Base-by-base conservation (phyloP, 2,329 filamentous ascomycete genomes). In the Monosporascus sp. region DNA sequence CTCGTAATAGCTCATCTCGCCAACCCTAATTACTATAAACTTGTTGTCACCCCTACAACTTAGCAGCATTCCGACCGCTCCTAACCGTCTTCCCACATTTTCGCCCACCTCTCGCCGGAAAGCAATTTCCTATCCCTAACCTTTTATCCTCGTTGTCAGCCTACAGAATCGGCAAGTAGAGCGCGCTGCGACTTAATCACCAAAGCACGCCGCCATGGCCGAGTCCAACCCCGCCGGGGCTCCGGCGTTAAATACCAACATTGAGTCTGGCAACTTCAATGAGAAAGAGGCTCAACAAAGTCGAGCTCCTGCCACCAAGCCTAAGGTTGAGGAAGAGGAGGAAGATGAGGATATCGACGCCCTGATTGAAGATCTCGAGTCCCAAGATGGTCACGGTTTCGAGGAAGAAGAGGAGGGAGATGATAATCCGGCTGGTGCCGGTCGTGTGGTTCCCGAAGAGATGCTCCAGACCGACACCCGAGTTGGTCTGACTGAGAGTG, bases 281-380 rank as follows among this genome's bases (percentile, higher is more conserved):
- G 84, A 87, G 76, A 86, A 86, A 76, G 72, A 70, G 53, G 72
- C 68, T 37, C 64, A 65, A 51, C 55, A 60, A 59, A 63, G 71
- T 53, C 65, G 69, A 55, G 64, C 65, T 39, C 61, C 67, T 47
- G 58, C 69, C 54, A 69, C 70, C 65, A 71, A 73, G 64, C 63
- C 67, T 55, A 75, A 74, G 65, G 68, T 65, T 22, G 74, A 72
- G 44, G 81, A 80, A 31, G 84, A 85, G 48, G 87, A 91, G 22
- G 87, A 89, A 46, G 87, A 90, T 64, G 88, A 90, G 74, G 87
- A 93, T 69, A 90, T 96, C 61, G 89, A 95, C 67, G 84, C 85
- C 65, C 79, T 96, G 65, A 95, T 96, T 61, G 88, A 91, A 70
- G 90, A 94, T 65, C 85, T 95, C 61, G 88, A 94, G 74, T 90